Conservation (phyloP, 192 early-diverging fungal species). For the Dispira simplex region DNA sequence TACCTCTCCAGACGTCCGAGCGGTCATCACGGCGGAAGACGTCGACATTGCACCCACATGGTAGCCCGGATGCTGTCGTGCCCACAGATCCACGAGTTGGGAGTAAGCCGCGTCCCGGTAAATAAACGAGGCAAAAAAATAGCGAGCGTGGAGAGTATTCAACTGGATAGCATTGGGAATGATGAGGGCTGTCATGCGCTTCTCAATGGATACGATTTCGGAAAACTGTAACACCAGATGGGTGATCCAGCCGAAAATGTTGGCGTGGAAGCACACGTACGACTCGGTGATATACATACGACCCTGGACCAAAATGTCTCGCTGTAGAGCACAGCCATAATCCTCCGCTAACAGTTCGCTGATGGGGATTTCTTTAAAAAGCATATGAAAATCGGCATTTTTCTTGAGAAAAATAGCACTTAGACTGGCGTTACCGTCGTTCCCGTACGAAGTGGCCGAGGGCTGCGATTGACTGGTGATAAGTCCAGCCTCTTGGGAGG, state of each 20-base stretch:
- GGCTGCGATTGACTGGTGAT: background rate
- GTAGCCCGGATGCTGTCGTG: constrained; percentile 14
- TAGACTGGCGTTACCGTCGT: constrained; percentile 21
- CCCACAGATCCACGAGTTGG: constrained; percentile 52
- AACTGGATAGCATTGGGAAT: constrained; percentile 83
- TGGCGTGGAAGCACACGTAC: constrained; percentile 70
- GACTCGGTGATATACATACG: constrained; percentile 68
- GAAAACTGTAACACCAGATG: constrained; percentile 56
- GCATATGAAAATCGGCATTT: constrained; percentile 32
- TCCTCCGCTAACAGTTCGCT: constrained; percentile 39
- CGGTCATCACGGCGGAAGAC: no score
- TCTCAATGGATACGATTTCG: constrained; percentile 73
- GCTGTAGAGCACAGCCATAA: constrained; percentile 74
- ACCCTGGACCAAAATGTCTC: constrained; percentile 79
- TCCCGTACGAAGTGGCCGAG: background rate
- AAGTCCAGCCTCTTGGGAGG: background rate
- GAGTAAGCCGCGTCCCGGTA: constrained; percentile 67
- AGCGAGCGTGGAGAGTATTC: constrained; percentile 49
- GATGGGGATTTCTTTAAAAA: constrained; percentile 33
- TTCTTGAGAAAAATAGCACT: constrained; percentile 33
- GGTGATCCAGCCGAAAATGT: constrained; percentile 84
- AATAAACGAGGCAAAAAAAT: constrained; percentile 77
- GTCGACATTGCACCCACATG: no score
- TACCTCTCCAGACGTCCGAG: no score
- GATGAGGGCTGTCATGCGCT: constrained; percentile 65